These are phyloP conservation scores for Rhodotorula sp. DNA, from an alignment of 1,284 basidiomycete species.

Conservation along the genomic window DNA sequence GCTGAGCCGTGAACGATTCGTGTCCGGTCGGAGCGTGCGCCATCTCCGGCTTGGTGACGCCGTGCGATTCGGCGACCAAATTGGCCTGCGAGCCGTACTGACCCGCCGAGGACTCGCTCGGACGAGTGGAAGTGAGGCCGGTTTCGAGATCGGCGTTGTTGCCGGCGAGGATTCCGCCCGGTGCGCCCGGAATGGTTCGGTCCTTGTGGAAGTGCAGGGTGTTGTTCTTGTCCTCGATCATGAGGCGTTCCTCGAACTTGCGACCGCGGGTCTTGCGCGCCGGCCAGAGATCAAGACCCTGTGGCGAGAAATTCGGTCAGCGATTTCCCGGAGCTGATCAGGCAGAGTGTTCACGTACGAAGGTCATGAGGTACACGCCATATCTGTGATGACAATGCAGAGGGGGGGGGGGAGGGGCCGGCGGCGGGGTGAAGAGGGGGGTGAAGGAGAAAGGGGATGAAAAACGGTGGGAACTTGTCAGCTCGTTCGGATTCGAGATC, in stretches of 20 bases:
- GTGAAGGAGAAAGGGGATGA: no score
- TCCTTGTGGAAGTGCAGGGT: constrained; percentile 37
- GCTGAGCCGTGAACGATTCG: background rate
- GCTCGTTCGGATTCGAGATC: no score
- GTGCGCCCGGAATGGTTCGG: constrained; percentile 11
- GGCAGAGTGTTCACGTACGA: background rate
- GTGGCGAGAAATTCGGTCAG: background rate
- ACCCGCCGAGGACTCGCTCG: constrained; percentile 9
- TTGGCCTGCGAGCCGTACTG: constrained; percentile 11
- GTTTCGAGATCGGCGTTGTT: constrained; percentile 5
- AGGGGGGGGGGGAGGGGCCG: no score
- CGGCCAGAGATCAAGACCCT: constrained; percentile 48
- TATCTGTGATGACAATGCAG: constrained; percentile 33
- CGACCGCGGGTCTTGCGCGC: constrained; percentile 48
- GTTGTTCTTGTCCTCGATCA: constrained; percentile 35
- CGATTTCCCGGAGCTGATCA: background rate
- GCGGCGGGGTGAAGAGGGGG: no score
- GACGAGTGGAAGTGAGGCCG: background rate
- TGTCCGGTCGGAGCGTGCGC: constrained; percentile 7
- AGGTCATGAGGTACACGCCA: constrained; percentile 50
- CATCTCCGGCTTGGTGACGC: constrained; percentile 9
- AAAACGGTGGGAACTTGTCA: no score
- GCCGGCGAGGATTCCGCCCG: constrained; percentile 15
- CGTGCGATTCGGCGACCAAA: background rate
- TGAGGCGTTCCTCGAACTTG: constrained; percentile 23